Evolutionary conservation across 2,329 filamentous ascomycete species (phyloP), one percentile per base, ranked within the genome.

Genomic region (Phyllosticta capitalensis): DNA sequence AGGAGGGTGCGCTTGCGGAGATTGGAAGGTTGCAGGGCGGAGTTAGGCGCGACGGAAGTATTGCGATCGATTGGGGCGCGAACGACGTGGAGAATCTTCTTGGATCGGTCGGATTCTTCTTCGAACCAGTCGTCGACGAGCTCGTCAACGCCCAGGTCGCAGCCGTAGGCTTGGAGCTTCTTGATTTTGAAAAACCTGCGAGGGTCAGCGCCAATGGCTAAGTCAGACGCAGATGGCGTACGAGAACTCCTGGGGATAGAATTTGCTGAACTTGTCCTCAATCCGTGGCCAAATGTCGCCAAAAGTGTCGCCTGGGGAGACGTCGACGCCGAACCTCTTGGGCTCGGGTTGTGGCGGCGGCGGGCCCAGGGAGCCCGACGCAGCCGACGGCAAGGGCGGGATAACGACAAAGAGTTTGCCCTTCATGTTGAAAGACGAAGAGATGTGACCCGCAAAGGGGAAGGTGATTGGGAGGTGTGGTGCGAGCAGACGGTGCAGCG

Each of bases 151-250:
- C 71, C 70, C 20, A 74, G 66, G 56, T 73, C 72, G 64, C 68
- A 71, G 55, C 69, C 69, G 61, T 68, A 68, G 60, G 72, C 70
- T 56, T 71, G 70, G 9, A 74, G 64, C 60, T 71, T 71, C 61
- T 70, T 70, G 66, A 73, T 70, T 48, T 63, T 65, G 62, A 71
- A 73, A 33, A 62, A 7, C 5, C 49, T 51, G 49, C 49, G 52
- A 53, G 19, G 14, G 21, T 28, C 17, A 26, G 52, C 52, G 21
- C 17, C 24, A n/a, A 53, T 9, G 20, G 52, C 52, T 12, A 22
- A 3, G 9, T 9, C 17, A 22, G 9, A n/a, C 14, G 20, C 7
- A 21, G 7, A 53, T 3, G 20, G 7, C 21, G 2, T n/a, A 24
- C 19, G 9, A 10, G 6, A 14, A 19, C 24, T 53, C 52, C 1